Base-by-base conservation (phyloP, 2,329 filamentous ascomycete species). In the Neocatenulostroma microsporum region DNA sequence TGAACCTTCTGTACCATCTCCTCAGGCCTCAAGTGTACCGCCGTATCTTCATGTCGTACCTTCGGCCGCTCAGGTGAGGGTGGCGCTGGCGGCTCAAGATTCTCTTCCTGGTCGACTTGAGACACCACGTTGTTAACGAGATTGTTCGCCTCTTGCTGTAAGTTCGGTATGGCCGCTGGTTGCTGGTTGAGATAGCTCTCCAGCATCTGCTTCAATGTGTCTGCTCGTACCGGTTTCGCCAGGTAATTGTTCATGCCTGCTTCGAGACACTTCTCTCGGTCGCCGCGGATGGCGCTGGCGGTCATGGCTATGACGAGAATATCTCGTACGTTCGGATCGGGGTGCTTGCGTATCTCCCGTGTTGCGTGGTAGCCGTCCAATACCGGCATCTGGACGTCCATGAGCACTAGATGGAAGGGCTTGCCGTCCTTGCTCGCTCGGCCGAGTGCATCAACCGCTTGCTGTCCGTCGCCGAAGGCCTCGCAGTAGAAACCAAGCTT, bases 211-310 rank as follows among this genome's bases (percentile, higher is more conserved):
- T 85, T 91, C 36, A 96, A 68, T 26, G 93, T 80, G 30, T 88
- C 83, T 3, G 84, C 85, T 6, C 87, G 76, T n/a, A 96, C 89
- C 1, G 89, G 89, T 58, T 96, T 96, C 12, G 89, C 87, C 1
- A 95, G 74, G 53, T 95, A 96, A 54, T 95, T 91, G 60, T 95
- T 94, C 89, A 96, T 96, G 29, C 89, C 89, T 1, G 86, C 85
- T 33, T 87, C 85, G n/a, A 95, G 67, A 50, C 89, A 95, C 63
- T 94, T 95, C 58, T 96, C 89, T 31, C 88, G 74, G 57, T 96
- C 89, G 13, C 89, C 89, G 57, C 91, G 84, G 43, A 96, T 96
- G 3, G 89, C 89, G 18, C 82, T 88, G 1, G 89, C 89, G 1
- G 89, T 96, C 89, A 96, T 95, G 37, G 89, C 89, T 50, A 96